These are phyloP conservation scores for Phaseolus coccineus DNA, from an alignment of 331 rosid genomes.

Conservation along the genomic window DNA sequence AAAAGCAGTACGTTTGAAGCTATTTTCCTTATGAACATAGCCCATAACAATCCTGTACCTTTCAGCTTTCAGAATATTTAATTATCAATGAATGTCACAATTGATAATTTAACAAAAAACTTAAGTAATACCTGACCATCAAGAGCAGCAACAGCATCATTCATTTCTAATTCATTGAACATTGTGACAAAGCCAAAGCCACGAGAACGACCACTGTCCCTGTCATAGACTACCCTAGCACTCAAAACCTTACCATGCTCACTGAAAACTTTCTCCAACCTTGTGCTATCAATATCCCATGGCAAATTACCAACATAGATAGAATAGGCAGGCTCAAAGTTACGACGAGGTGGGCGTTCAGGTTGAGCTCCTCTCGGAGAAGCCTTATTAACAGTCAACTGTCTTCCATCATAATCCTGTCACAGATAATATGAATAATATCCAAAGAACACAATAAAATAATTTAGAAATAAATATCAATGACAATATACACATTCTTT, in stretches of 20 bases:
- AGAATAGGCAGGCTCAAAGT: constrained; percentile 57
- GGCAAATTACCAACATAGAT: constrained; percentile 87
- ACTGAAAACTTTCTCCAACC: constrained; percentile 74
- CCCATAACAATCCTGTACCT: neutral
- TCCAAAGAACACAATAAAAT: neutral
- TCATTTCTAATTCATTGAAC: constrained; percentile 78
- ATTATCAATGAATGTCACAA: constrained; percentile 14
- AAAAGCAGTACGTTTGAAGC: neutral
- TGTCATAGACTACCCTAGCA: constrained; percentile 82
- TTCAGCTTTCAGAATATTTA: constrained; percentile 25
- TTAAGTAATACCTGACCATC: constrained; percentile 85
- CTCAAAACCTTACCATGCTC: constrained; percentile 78
- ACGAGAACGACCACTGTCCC: constrained; percentile 93
- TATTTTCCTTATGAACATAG: constrained; percentile 13
- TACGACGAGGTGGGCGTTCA: constrained; percentile 75
- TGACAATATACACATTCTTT: neutral
- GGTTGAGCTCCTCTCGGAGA: constrained; percentile 80
- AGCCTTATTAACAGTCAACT: constrained; percentile 87
- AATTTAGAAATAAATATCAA: neutral
- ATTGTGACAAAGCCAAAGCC: constrained; percentile 95
- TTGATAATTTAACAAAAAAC: constrained; percentile 9
- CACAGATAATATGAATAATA: constrained; percentile 11
- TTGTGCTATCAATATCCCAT: constrained; percentile 76
- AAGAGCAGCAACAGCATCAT: constrained; percentile 87
- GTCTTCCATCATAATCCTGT: constrained; percentile 77